A percentile compares a stretch with the other conserved stretches of the same genome.
phyloP scores from a whole-genome alignment of 352 stramenopile genomes.

The Phytophthora ramorum region DNA sequence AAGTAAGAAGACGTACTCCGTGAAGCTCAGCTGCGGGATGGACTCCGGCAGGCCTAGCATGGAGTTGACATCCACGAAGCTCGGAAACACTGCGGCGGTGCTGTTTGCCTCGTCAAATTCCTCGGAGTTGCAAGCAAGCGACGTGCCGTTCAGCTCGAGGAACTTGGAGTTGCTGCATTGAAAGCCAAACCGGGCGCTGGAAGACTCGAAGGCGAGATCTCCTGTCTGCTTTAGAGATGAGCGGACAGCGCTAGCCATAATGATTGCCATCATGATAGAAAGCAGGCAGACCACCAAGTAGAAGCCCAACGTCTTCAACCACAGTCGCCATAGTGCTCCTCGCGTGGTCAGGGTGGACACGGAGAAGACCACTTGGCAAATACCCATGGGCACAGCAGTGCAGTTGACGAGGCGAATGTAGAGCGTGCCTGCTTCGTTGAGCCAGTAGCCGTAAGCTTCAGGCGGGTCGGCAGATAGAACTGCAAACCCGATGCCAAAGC shows the following conservation, averaged over 20 bases:
- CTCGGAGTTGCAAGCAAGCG: slow-evolving; percentile 20
- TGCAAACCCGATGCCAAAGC: slow-evolving; percentile 47
- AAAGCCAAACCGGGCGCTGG: slow-evolving; percentile 59
- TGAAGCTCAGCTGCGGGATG: slow-evolving; percentile 50
- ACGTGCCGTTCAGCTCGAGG: slow-evolving; percentile 44
- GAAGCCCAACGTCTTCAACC: slow-evolving; percentile 47
- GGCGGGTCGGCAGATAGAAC: slow-evolving; percentile 41
- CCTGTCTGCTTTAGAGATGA: slow-evolving; percentile 44
- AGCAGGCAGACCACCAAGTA: slow-evolving; percentile 45
- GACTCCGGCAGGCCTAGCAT: slow-evolving; percentile 51
- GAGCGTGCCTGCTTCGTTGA: slow-evolving; percentile 57
- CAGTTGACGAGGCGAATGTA: slow-evolving; percentile 70
- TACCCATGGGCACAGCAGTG: slow-evolving; percentile 62
- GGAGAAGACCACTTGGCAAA: slow-evolving; percentile 66
- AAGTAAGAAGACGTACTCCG: slow-evolving; percentile 53
- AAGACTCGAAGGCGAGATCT: slow-evolving; percentile 32
- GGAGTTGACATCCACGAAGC: slow-evolving; percentile 50
- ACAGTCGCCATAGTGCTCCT: slow-evolving; percentile 46
- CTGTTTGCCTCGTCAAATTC: slow-evolving; percentile 21
- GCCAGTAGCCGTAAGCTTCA: slow-evolving; percentile 54
- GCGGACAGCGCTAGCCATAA: slow-evolving; percentile 37
- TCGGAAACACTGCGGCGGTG: slow-evolving; percentile 48
- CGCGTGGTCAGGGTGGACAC: slow-evolving; percentile 57
- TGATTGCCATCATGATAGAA: slow-evolving; percentile 35
- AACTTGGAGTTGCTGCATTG: slow-evolving; percentile 62